Evolutionary conservation across 345 rosid genomes (phyloP), one percentile per base, ranked within the genome.

Genomic region (Acer campestre): DNA sequence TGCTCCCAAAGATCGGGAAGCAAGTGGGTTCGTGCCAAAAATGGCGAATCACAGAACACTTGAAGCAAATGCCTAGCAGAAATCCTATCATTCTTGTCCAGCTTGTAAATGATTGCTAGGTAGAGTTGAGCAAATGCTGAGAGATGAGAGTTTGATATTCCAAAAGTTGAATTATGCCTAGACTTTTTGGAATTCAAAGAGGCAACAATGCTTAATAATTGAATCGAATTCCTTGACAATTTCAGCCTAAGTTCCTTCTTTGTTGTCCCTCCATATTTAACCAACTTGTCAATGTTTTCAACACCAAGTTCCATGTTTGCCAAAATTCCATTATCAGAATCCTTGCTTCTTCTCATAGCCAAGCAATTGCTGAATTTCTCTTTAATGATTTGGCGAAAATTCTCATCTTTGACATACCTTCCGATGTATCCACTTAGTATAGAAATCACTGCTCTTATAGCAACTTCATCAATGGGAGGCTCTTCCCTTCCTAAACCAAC

Each of bases 1-100:
- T 89, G 89, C 59, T 89, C 90, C 95, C 95, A 89, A 11, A 91
- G 81, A 84, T 91, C 92, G 25, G 90, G 88, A 81, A 91, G 87
- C 86, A 91, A 75, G 61, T 84, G 89, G 16, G 90, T 83, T 70
- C 95, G 81, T 0, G 89, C 90, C 18, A 89, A 71, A 68, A 83
- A 85, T 1, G 92, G 93, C 0, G 92, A 81, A 55, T 89, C 89
- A 14, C 78, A 79, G 61, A 91, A 91, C 3, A 88, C 88, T 77
- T 87, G 89, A 35, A 91, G 93, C 73, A 91, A 70, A 75, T 89
- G 93, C 49, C 79, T 70, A 0, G 92, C 87, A 0, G 88, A 89
- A 17, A 79, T 61, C 72, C 86, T 71, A 63, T 88, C 78, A 46
- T 87, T 91, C 85, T 84, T 89, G 86, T 89, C 88, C 0, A 88